These are phyloP conservation scores for Pseudocercospora crystallina DNA, from an alignment of 2,329 filamentous ascomycete genomes.

Conservation along the genomic window DNA sequence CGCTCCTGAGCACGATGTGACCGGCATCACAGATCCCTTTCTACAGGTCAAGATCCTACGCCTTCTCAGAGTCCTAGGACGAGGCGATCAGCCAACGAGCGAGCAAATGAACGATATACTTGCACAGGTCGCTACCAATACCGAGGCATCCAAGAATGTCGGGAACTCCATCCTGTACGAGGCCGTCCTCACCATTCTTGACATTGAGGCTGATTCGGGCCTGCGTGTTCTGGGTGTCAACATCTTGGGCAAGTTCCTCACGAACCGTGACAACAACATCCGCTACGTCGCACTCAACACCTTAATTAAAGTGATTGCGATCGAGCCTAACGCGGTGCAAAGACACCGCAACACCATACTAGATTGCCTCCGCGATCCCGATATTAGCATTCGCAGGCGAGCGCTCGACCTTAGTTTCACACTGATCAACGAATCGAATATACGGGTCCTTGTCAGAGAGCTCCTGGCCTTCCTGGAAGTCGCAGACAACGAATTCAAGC, in stretches of 20 bases:
- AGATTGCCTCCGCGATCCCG: constrained; percentile 91
- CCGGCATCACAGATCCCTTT: constrained; percentile 92
- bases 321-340: constrained; percentile 96
- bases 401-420: constrained; percentile 98
- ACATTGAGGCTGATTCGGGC: constrained; percentile 96
- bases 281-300: constrained; percentile 97
- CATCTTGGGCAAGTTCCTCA: constrained; percentile 94
- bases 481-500: constrained; percentile 97
- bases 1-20: constrained; percentile 96
- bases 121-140: constrained; percentile 90
- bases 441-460: constrained; percentile 89
- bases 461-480: constrained; percentile 93
- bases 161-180: constrained; percentile 98
- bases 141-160: constrained; percentile 96
- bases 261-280: constrained; percentile 99
- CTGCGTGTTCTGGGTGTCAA: constrained; percentile 93
- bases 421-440: constrained; percentile 94
- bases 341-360: constrained; percentile 95
- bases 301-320: constrained; percentile 94
- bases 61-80: constrained; percentile 78
- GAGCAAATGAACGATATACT: constrained; percentile 99
- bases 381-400: constrained; percentile 93
- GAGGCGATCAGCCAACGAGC: constrained; percentile 82
- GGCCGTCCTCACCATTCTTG: constrained; percentile 91
- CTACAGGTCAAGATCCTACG: constrained; percentile 94